Base-by-base conservation (phyloP, 352 stramenopile species). In the Achlya hypogyna region DNA sequence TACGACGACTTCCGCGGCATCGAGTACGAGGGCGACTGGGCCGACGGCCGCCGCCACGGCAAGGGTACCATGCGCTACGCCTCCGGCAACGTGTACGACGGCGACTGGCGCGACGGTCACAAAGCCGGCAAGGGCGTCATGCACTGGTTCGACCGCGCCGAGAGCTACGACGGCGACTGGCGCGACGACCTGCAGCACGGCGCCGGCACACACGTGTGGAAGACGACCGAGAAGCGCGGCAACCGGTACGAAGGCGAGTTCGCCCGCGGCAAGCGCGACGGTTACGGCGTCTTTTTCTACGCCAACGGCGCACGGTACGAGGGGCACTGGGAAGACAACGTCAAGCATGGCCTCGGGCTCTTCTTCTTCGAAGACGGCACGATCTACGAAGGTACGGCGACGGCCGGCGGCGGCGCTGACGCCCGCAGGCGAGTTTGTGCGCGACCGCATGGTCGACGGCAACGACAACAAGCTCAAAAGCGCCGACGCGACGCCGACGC, bases 251-350 rank as follows among this genome's bases (percentile, higher is more conserved):
- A 56, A 38, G 49, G 49, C 31, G 49, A 56, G 31, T 56, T 56
- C 25, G 49, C 49, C 31, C 16, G 77, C 51, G 89, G 88, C 0
- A 60, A 86, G 5, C 84, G 85, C 27, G 72, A 91, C 59, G 87
- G 85, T 4, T 53, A 72, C 27, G 89, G 89, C 0, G 75, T 77
- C 0, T 96, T 97, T 60, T 88, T 84, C 71, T 97, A 97, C 54
- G 81, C 84, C 9, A 93, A 96, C 51, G 89, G 89, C 2, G 82
- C 86, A 4, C 71, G 79, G 1, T 96, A 96, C 69, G 77, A 84
- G 70, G 89, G 89, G 18, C 72, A 85, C 53, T 97, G 89, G 89
- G 56, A 76, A 43, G 63, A 79, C 25, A 93, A 95, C 53, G 71
- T 81, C 47, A 97, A 96, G 73, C 70, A 81, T 40, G 77, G 77